A percentile compares a stretch with the other conserved stretches of the same genome.
These are phyloP conservation scores for Phlebopus sp. DNA, from an alignment of 1,284 basidiomycete genomes.

Conservation along the genomic window DNA sequence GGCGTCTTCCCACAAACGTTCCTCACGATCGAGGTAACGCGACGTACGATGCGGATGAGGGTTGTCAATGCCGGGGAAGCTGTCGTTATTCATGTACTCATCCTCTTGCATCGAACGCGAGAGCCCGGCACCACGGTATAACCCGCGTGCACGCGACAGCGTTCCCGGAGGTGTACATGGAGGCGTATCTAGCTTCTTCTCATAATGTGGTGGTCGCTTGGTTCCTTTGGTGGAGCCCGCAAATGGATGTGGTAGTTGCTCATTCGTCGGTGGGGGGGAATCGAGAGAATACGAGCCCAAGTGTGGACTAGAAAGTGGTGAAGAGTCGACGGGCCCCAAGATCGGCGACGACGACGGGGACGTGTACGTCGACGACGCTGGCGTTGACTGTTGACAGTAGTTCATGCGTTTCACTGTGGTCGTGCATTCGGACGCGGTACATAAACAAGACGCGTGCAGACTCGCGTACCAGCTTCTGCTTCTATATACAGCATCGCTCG, in stretches of 20 bases:
- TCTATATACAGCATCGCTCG: too few relatives aligned
- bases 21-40: conserved; percentile 24
- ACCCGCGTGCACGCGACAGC: conserved; percentile 7
- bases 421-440: too few relatives aligned
- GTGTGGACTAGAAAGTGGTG: conserved; percentile 25
- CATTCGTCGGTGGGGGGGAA: conserved; percentile 16
- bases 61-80: conserved; percentile 7
- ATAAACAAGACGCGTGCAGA: too few relatives aligned
- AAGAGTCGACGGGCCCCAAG: conserved; percentile 30
- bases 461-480: too few relatives aligned
- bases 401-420: conserved; percentile 10
- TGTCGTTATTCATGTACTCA: conserved; percentile 11
- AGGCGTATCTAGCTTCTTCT: conserved; percentile 23
- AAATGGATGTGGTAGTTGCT: conserved; percentile 26
- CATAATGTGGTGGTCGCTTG: conserved; percentile 26
- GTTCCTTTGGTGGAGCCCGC: conserved; percentile 31
- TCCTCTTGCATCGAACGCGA: conserved; percentile 28
- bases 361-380: conserved; percentile 7
- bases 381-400: background rate
- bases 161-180: conserved; percentile 24
- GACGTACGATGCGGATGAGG: conserved; percentile 18
- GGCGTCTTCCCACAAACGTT: conserved; percentile 29
- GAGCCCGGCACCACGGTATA: conserved; percentile 6
- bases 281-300: conserved; percentile 19
- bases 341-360: conserved; percentile 31